These are phyloP conservation scores for Ganoderma sp. DNA, from an alignment of 1,284 basidiomycete species.

Conservation along the genomic window DNA sequence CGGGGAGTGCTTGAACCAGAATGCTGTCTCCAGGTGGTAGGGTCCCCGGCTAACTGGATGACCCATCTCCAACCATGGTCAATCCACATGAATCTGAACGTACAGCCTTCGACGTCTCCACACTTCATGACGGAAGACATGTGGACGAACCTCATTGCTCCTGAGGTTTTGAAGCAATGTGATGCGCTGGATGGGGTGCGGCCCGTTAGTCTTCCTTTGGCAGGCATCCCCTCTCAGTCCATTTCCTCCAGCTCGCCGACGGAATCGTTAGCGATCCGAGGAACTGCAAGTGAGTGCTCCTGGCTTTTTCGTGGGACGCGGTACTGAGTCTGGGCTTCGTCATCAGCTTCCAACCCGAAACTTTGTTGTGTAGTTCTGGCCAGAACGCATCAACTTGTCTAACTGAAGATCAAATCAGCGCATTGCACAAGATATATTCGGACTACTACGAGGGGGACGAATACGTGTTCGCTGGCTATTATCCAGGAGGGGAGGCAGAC, in stretches of 20 bases:
- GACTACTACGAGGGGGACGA: constrained; percentile 40
- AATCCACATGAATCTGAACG: constrained; percentile 34
- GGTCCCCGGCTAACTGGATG: constrained; percentile 38
- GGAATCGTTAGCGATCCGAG: constrained; percentile 44
- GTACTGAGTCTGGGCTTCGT: not conserved
- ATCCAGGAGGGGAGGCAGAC: constrained; percentile 39
- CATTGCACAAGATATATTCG: constrained; percentile 41
- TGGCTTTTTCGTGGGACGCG: not conserved
- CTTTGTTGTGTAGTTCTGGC: constrained; percentile 37
- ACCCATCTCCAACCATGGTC: constrained; percentile 36
- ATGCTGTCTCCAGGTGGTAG: constrained; percentile 31
- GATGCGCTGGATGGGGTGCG: constrained; percentile 42
- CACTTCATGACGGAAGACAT: constrained; percentile 33
- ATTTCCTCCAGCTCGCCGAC: constrained; percentile 34
- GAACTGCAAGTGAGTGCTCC: constrained; percentile 34
- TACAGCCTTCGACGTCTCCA: constrained; percentile 30
- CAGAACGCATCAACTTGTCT: constrained; percentile 40
- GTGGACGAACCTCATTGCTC: constrained; percentile 36
- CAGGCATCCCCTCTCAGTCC: not conserved
- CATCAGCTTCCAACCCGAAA: constrained; percentile 39
- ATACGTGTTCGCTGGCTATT: constrained; percentile 34
- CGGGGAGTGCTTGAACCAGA: not conserved
- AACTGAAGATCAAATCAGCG: constrained; percentile 41
- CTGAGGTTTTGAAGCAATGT: constrained; percentile 40
- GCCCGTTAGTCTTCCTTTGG: not conserved